Conservation (phyloP, 2,329 filamentous ascomycete genomes). For the Byssochlamys sp. region DNA sequence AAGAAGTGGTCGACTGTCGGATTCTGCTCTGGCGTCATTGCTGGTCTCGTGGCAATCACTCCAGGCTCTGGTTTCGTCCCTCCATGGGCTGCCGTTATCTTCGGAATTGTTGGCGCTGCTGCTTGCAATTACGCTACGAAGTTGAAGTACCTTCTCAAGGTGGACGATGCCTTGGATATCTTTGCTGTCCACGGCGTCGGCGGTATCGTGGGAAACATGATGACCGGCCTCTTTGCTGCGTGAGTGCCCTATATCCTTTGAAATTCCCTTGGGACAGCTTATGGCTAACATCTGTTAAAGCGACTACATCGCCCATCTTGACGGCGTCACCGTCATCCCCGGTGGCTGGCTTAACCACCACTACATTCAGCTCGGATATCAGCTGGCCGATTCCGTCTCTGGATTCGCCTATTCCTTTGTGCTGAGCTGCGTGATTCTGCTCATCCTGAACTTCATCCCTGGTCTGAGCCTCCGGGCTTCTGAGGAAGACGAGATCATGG, state of each 20-base stretch:
- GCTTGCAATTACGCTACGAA: constrained; percentile 86
- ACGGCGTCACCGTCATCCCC: constrained; percentile 56
- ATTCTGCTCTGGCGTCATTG: constrained; percentile 83
- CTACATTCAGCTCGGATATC: constrained; percentile 75
- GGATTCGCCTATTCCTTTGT: constrained; percentile 71
- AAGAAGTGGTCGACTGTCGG: constrained; percentile 87
- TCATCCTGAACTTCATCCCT: constrained; percentile 69
- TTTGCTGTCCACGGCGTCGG: constrained; percentile 75
- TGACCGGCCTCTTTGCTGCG: constrained; percentile 74
- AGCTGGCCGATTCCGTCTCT: constrained; percentile 69
- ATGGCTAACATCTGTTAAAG: constrained; percentile 19
- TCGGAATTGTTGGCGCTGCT: constrained; percentile 63
- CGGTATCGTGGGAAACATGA: constrained; percentile 67
- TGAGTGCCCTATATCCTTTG: constrained; percentile 25
- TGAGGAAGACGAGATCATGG: constrained; percentile 70
- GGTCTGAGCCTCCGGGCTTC: constrained; percentile 63
- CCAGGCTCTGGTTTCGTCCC: constrained; percentile 80
- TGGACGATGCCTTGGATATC: constrained; percentile 81
- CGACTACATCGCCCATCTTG: constrained; percentile 73
- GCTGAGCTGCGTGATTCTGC: constrained; percentile 68
- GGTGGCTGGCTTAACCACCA: constrained; percentile 78
- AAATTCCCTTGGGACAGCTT: background rate
- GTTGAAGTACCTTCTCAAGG: constrained; percentile 70
- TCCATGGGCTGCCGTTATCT: constrained; percentile 72
- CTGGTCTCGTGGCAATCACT: constrained; percentile 78